These are phyloP conservation scores for Corinectria fuckeliana DNA, from an alignment of 2,329 filamentous ascomycete genomes.

Conservation along the genomic window DNA sequence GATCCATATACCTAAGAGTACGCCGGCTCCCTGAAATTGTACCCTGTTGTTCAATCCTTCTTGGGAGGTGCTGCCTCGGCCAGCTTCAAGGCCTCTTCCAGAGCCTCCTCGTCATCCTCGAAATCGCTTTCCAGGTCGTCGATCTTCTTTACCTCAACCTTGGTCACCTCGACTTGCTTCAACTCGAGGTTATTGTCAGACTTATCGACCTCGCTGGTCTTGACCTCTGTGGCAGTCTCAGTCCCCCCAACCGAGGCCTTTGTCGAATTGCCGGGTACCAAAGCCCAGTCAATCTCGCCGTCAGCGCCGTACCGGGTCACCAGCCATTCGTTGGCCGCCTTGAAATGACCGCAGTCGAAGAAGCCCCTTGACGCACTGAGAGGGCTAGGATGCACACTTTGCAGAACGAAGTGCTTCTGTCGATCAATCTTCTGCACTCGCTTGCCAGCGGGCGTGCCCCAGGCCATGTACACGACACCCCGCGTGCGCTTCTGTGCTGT, in stretches of 20 bases:
- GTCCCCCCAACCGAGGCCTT: conserved; percentile 37
- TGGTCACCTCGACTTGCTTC: conserved; percentile 36
- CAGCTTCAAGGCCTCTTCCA: conserved; percentile 45
- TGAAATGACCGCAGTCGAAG: conserved; percentile 83
- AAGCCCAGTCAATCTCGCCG: conserved; percentile 84
- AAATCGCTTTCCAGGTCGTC: conserved; percentile 39
- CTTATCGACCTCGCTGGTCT: conserved; percentile 21
- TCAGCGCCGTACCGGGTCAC: conserved; percentile 77
- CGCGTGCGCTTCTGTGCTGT: conserved; percentile 77
- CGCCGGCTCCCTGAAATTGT: conserved; percentile 6
- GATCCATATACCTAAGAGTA: conserved; percentile 12
- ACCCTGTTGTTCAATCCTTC: conserved; percentile 7
- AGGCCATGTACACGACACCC: conserved; percentile 94
- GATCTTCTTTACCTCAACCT: conserved; percentile 20
- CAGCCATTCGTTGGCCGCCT: conserved; percentile 85
- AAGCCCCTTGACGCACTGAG: conserved; percentile 84
- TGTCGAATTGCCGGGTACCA: conserved; percentile 49
- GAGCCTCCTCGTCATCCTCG: conserved; percentile 47
- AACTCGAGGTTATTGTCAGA: conserved; percentile 27
- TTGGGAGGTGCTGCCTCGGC: conserved; percentile 41
- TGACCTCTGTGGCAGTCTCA: conserved; percentile 33
- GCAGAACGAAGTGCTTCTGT: conserved; percentile 79
- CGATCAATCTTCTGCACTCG: conserved; percentile 76
- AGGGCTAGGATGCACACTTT: conserved; percentile 92
- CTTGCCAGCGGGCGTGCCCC: conserved; percentile 86